These are phyloP conservation scores for Opeltia flavorubescens DNA, from an alignment of 495 filamentous ascomycete species.

Conservation along the genomic window DNA sequence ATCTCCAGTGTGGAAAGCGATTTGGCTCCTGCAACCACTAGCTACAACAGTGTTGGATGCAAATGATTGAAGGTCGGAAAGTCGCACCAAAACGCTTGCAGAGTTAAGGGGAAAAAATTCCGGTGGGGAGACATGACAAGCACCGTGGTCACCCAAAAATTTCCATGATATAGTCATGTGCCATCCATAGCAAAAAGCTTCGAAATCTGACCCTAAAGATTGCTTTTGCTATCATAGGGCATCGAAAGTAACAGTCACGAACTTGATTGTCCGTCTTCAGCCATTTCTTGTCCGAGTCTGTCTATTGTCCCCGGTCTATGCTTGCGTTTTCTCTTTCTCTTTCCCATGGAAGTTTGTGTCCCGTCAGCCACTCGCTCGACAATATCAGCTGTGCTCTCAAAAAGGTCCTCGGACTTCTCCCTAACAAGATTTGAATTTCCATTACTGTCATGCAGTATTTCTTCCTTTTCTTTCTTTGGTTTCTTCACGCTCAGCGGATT, in stretches of 20 bases:
- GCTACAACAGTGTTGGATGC: too few species aligned
- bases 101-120: too few species aligned
- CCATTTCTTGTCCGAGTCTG: conserved; percentile 6
- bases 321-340: conserved; percentile 35
- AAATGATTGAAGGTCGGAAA: too few species aligned
- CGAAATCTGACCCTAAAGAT: too few species aligned
- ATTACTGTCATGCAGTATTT: background rate
- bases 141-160: too few species aligned
- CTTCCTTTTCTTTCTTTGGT: conserved; percentile 38
- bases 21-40: too few species aligned
- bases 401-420: background rate
- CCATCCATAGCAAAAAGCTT: too few species aligned
- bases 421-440: background rate
- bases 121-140: too few species aligned
- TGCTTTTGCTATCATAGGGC: background rate
- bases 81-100: too few species aligned
- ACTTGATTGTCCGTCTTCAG: conserved; percentile 13
- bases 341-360: conserved; percentile 16
- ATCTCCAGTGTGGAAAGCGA: too few species aligned
- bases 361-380: conserved; percentile 15
- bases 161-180: too few species aligned
- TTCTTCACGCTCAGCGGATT: conserved; percentile 91
- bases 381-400: background rate
- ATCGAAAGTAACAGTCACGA: background rate
- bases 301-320: conserved; percentile 18